Base-by-base conservation (phyloP, 495 filamentous ascomycete genomes). In the Aspergillus sclerotioniger region DNA sequence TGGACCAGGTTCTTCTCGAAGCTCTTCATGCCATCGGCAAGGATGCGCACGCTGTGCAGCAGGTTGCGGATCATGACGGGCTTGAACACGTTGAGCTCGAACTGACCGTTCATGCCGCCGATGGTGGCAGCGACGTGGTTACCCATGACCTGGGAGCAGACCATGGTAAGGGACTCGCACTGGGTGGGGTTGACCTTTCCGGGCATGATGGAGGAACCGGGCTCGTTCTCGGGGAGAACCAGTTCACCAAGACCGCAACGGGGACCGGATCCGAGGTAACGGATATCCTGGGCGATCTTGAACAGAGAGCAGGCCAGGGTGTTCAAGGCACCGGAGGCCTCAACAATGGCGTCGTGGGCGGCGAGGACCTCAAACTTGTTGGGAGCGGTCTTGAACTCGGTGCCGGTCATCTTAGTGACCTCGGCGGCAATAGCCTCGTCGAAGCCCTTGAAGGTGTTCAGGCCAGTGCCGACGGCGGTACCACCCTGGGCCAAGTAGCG, bases 311-410 rank as follows among this genome's bases (percentile, higher is more conserved):
- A 78, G 16, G 95, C 92, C 33, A 98, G 84, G 17, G 94, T 98
- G 80, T 98, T 98, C 50, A 98, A 84, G 51, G 90, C 85, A 37
- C 95, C 94, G 48, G 85, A 89, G 43, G 94, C 94, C 78, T 97
- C 92, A 52, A 98, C 91, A 64, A 97, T 85, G 57, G 94, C 90
- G 69, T 98, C 94, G 76, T 98, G 94, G 43, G 94, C 90, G 53
- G 95, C 95, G n/a, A 98, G 86, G 6, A 94, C 87, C 78, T 98
- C 94, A 69, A 98, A 98, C 80, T 98, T 98, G 85, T 98, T 98
- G 54, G 94, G 92, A 17, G 94, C 94, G 13, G 95, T 98, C 76
- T 89, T 85, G 84, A 98, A 98, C 65, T 92, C 83, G 61, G 87
- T 90, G 59, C 90, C 91, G 17, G 95, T 94, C 83, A 96, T 88